These are phyloP conservation scores for Globisporangium perplexum DNA, from an alignment of 352 stramenopile species.

Conservation along the genomic window DNA sequence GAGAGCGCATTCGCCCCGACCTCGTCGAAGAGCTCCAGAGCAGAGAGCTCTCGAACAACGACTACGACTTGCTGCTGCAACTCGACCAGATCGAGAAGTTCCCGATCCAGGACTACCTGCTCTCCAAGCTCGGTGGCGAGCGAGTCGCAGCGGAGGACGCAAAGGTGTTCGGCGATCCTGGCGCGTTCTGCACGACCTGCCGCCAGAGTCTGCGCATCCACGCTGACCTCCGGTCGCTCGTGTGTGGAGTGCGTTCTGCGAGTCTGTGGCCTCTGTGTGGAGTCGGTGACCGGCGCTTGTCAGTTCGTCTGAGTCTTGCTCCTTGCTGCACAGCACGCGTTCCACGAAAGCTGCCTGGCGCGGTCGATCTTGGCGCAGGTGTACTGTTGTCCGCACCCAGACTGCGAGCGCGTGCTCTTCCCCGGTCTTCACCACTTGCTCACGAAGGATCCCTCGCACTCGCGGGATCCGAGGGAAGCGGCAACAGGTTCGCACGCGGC, in stretches of 20 bases:
- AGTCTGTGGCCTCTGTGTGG: neutral
- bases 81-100: conserved; percentile 52
- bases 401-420: conserved; percentile 48
- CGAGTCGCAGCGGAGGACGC: conserved; percentile 35
- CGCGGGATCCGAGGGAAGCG: neutral
- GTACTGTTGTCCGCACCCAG: conserved; percentile 46
- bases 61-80: conserved; percentile 76
- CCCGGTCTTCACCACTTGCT: conserved; percentile 45
- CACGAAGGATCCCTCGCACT: conserved; percentile 11
- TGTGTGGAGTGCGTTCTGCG: conserved; percentile 39
- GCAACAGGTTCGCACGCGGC: neutral
- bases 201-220: conserved; percentile 59
- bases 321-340: conserved; percentile 39
- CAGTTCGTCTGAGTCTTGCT: neutral
- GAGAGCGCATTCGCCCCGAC: conserved; percentile 6
- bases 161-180: conserved; percentile 40
- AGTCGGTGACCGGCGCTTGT: too few relatives aligned
- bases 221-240: conserved; percentile 35
- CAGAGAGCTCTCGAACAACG: conserved; percentile 76
- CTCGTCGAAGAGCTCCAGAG: conserved; percentile 57
- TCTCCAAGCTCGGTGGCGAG: conserved; percentile 42
- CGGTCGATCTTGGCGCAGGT: conserved; percentile 60
- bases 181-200: conserved; percentile 42
- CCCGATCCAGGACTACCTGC: conserved; percentile 68
- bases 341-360: conserved; percentile 72